A percentile compares a stretch with the other conserved stretches of the same genome.
These are phyloP conservation scores for Xerocomus brunneocitrinus DNA, from an alignment of 768 basidiomycete genomes.

Conservation along the genomic window DNA sequence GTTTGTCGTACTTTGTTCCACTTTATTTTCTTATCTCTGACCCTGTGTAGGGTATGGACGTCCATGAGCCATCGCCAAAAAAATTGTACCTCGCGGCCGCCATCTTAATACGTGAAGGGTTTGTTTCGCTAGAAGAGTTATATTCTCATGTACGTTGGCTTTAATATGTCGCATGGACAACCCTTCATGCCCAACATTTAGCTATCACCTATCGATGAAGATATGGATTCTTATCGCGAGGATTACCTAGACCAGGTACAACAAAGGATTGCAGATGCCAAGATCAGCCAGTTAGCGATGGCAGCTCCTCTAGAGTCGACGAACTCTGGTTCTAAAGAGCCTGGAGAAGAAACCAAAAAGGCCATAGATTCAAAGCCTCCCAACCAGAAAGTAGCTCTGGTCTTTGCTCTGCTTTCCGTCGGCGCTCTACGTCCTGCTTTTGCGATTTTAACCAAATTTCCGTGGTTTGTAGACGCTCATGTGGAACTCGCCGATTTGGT, in stretches of 20 bases:
- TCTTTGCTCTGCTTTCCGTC: slow-evolving; percentile 77
- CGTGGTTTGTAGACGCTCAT: slow-evolving; percentile 78
- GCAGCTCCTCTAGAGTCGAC: slow-evolving; percentile 73
- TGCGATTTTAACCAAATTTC: slow-evolving; percentile 75
- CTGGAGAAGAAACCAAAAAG: slow-evolving; percentile 36
- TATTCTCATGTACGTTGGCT: slow-evolving; percentile 76
- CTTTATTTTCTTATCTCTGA: slow-evolving; percentile 12
- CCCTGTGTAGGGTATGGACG: slow-evolving; percentile 46
- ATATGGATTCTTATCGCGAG: slow-evolving; percentile 64
- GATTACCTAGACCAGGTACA: slow-evolving; percentile 63
- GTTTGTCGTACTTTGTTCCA: slow-evolving; percentile 38
- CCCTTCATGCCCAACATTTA: slow-evolving; percentile 27
- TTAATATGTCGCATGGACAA: background rate
- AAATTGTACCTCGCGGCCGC: slow-evolving; percentile 81
- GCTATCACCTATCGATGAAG: slow-evolving; percentile 72
- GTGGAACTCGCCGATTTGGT: slow-evolving; percentile 85
- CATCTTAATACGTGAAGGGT: slow-evolving; percentile 84
- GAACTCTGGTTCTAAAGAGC: slow-evolving; percentile 37
- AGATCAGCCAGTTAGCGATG: slow-evolving; percentile 74
- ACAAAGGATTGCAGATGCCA: slow-evolving; percentile 62
- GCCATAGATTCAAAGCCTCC: slow-evolving; percentile 37
- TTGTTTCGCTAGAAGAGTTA: slow-evolving; percentile 81
- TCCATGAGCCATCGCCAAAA: slow-evolving; percentile 57
- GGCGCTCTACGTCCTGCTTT: slow-evolving; percentile 79
- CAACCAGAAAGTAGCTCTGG: slow-evolving; percentile 79